A percentile compares a stretch with the other conserved stretches of the same genome.
These are phyloP conservation scores for Fraxinus sp. DNA, from an alignment of 305 asterid species.

Conservation along the genomic window DNA sequence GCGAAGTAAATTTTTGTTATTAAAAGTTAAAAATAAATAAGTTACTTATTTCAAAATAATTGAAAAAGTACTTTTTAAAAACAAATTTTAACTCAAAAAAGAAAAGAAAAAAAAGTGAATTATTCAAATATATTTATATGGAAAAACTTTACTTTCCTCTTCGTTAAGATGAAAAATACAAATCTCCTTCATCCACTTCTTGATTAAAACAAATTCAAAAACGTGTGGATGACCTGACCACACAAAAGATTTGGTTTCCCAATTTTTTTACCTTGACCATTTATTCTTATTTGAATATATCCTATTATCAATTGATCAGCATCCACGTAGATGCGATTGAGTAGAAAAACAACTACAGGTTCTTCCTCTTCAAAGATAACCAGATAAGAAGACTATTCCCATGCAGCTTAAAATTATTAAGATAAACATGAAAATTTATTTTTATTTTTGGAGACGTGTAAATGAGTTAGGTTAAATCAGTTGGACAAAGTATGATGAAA, in stretches of 20 bases:
- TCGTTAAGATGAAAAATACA: not conserved
- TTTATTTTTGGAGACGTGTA: not conserved
- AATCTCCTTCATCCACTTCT: not conserved
- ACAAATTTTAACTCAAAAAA: too few relatives aligned
- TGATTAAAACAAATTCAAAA: not conserved
- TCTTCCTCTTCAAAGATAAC: not conserved
- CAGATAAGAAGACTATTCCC: not conserved
- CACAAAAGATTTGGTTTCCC: not conserved
- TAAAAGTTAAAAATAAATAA: not conserved
- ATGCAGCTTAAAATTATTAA: not conserved
- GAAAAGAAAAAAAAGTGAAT: too few relatives aligned
- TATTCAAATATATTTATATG: too few relatives aligned
- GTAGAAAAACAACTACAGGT: not conserved
- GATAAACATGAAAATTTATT: not conserved
- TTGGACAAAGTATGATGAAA: not conserved
- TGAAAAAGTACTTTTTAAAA: too few relatives aligned
- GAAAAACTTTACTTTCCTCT: not conserved
- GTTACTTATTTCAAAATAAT: not conserved
- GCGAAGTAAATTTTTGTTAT: too few relatives aligned
- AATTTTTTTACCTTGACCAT: not conserved
- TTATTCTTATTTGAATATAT: not conserved
- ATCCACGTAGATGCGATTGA: not conserved
- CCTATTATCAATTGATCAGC: not conserved
- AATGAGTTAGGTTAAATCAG: not conserved
- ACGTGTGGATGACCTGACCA: not conserved